These are phyloP conservation scores for Streptanthus diversifolius DNA, from an alignment of 345 rosid genomes.

Conservation along the genomic window DNA sequence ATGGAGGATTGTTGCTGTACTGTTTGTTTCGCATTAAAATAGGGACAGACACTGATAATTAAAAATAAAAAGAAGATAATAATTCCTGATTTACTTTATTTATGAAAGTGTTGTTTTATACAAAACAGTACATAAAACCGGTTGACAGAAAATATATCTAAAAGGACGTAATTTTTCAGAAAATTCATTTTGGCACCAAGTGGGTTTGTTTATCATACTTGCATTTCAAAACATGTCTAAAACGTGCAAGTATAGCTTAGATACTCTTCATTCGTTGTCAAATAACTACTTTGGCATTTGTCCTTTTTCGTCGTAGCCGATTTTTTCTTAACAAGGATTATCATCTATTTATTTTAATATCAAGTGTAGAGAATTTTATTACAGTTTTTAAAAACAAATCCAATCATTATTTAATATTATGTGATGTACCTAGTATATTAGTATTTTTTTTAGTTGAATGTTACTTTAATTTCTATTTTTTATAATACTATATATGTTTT, in stretches of 20 bases:
- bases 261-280: slow-evolving; percentile 14
- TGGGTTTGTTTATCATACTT: not conserved
- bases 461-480: not conserved
- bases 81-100: not conserved
- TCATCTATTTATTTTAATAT: not conserved
- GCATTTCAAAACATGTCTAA: slow-evolving; percentile 14
- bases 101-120: not conserved
- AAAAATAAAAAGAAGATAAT: not conserved
- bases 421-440: not conserved
- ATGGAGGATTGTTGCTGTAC: slow-evolving; percentile 4
- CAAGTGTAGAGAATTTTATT: not conserved
- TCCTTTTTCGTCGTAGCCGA: not conserved
- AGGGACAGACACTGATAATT: slow-evolving; percentile 1
- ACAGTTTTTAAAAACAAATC: not conserved
- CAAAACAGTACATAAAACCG: not conserved
- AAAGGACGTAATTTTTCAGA: slow-evolving; percentile 4
- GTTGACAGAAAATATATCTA: not conserved
- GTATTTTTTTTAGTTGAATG: not conserved
- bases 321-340: not conserved
- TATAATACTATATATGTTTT: not conserved
- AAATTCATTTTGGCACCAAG: slow-evolving; percentile 14
- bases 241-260: slow-evolving; percentile 6
- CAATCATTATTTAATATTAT: not conserved
- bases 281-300: not conserved
- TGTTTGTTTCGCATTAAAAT: slow-evolving; percentile 9